phyloP scores from a whole-genome alignment of 352 stramenopile species.

The Pythium sukuiense region DNA sequence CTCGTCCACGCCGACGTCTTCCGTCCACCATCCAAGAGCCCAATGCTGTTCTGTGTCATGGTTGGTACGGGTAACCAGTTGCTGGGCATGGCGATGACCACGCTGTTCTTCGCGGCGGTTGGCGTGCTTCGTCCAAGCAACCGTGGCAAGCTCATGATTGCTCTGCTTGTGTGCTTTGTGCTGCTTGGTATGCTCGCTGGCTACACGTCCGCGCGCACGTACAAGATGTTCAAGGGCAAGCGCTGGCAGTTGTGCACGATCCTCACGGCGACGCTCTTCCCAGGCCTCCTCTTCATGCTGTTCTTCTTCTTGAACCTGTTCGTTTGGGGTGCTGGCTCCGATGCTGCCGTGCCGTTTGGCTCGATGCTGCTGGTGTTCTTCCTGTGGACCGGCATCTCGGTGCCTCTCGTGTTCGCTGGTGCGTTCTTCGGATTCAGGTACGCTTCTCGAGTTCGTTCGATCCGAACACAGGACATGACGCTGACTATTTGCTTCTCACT shows the following conservation, averaged over 20 bases:
- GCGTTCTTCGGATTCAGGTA: constrained; percentile 98
- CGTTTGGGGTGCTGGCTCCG: constrained; percentile 92
- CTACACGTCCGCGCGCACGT: constrained; percentile 95
- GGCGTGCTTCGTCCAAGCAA: constrained; percentile 97
- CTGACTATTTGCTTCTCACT: constrained; percentile 3
- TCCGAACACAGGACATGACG: background rate
- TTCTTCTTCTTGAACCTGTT: constrained; percentile 99
- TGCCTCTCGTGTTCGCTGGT: constrained; percentile 98
- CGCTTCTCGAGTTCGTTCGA: constrained; percentile 13
- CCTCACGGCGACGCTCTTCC: constrained; percentile 96
- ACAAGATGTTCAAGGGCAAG: constrained; percentile 99
- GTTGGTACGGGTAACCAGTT: constrained; percentile 98
- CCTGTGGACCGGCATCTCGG: constrained; percentile 99
- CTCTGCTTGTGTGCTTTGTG: constrained; percentile 97
- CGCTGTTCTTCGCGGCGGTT: constrained; percentile 96
- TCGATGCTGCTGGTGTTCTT: constrained; percentile 97
- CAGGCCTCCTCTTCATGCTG: constrained; percentile 94
- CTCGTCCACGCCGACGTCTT: constrained; percentile 99
- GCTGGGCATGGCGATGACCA: constrained; percentile 94
- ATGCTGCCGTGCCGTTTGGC: constrained; percentile 94
- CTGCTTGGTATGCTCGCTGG: constrained; percentile 95
- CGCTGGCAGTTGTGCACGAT: constrained; percentile 97
- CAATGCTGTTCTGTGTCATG: constrained; percentile 97
- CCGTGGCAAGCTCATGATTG: constrained; percentile 97
- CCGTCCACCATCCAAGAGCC: constrained; percentile 93